Evolutionary conservation across 2,329 filamentous ascomycete genomes (phyloP).

Genomic region (Cordyceps javanica): DNA sequence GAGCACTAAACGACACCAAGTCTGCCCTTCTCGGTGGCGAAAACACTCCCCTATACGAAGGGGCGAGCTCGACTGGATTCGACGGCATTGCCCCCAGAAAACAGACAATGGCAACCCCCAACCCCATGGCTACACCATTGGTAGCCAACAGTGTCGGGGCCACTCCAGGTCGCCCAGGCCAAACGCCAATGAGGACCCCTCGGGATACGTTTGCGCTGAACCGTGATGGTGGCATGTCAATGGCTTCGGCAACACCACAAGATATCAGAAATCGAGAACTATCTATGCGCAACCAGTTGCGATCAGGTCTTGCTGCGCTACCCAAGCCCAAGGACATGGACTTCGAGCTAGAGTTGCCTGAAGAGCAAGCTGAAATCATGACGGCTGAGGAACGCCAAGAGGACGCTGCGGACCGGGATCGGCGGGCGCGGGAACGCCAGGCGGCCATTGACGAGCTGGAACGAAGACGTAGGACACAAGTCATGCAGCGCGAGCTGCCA

Average conservation of each 20-base stretch:
- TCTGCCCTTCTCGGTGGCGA: constrained; percentile 91
- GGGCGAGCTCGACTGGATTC: constrained; percentile 76
- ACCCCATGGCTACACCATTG: constrained; percentile 88
- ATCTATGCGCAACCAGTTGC: constrained; percentile 61
- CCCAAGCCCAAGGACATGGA: constrained; percentile 91
- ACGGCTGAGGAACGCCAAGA: constrained; percentile 46
- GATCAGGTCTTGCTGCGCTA: constrained; percentile 68
- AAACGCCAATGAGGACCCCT: constrained; percentile 82
- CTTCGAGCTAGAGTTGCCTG: constrained; percentile 88
- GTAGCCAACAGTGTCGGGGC: constrained; percentile 59
- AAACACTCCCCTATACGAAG: constrained; percentile 82
- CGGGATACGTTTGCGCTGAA: constrained; percentile 86
- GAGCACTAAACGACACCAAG: constrained; percentile 85
- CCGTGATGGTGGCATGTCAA: constrained; percentile 58
- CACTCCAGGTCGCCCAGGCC: constrained; percentile 63
- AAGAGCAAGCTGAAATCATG: constrained; percentile 63
- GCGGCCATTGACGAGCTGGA: constrained; percentile 72
- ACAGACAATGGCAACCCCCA: constrained; percentile 82
- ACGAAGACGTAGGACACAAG: constrained; percentile 77
- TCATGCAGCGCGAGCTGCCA: constrained; percentile 80
- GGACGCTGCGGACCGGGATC: constrained; percentile 67
- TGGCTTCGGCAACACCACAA: constrained; percentile 67
- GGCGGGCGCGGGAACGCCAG: constrained; percentile 64
- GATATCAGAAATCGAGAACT: constrained; percentile 69
- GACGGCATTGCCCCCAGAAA: constrained; percentile 76